Base-by-base conservation (phyloP, 805 yeast genomes). In the Teunomyces cretensis region DNA sequence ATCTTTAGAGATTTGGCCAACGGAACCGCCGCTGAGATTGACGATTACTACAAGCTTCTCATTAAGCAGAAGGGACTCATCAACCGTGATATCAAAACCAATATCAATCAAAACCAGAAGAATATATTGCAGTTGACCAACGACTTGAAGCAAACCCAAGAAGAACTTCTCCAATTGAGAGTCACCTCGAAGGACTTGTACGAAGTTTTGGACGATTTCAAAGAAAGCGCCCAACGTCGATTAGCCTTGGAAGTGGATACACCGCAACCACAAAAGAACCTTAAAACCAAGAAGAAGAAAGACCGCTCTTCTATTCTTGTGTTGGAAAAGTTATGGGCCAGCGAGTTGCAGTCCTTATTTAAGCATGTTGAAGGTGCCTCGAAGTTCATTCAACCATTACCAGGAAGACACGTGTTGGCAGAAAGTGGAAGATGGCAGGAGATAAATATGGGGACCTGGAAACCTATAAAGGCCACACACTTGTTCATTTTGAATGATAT, bases 361-460 rank as follows among this genome's bases (percentile, higher is more conserved):
- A 81, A 81, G 53, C 88, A 86, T 50, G 96, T 91, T 12, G 96
- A 91, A 51, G 95, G 96, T n/a, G 90, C 96, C 1, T 91, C 87
- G 54, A 86, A 86, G 56, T 80, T 77, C 48, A 72, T 90, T 31
- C 86, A 89, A 15, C 80, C 87, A 1, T 62, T 79, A 6, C 88
- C 91, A 0, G 94, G 91, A 3, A 76, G 96, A 41, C 96, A 89
- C 62, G 79, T 90, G 2, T 67, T 88, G 14, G 78, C 82, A 8
- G 94, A 90, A 55, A 81, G 89, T 60, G 85, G 86, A 2, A 77
- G 90, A 40, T 91, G 97, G 97, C 80, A 78, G 46, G 96, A 90
- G 63, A 68, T 91, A 48, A 90, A 89, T 56, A 80, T 86, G 2
- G 90, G 94, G 0, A 88, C 96, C 9, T 81, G 88, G 79, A 88